Evolutionary conservation across 768 basidiomycete genomes (phyloP).

Genomic region (Leccinum incarnatum): DNA sequence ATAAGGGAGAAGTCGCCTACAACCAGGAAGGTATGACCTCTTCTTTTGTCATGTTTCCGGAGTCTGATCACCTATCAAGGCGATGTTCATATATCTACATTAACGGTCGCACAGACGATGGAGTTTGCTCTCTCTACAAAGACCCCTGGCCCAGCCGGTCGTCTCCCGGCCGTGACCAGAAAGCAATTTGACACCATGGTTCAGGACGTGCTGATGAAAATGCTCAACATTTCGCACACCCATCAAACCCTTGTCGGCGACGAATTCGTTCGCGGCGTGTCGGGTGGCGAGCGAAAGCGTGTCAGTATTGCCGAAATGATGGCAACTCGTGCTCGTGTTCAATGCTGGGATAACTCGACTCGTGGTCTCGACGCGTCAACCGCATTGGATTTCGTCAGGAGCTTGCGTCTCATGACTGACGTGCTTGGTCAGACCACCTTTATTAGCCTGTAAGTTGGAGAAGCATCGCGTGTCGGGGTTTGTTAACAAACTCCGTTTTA

Average conservation of each 20-base stretch:
- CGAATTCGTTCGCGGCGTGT: constrained; percentile 80
- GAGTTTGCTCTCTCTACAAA: constrained; percentile 69
- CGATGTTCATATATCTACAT: constrained; percentile 78
- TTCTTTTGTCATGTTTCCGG: not conserved
- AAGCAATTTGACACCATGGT: constrained; percentile 57
- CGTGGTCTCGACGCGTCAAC: constrained; percentile 83
- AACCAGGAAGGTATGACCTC: constrained; percentile 60
- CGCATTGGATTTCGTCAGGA: constrained; percentile 81
- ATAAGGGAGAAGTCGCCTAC: constrained; percentile 78
- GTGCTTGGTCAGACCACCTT: constrained; percentile 78
- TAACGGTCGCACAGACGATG: constrained; percentile 79
- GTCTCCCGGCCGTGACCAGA: constrained; percentile 63
- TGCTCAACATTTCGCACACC: constrained; percentile 86
- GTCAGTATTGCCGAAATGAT: constrained; percentile 87
- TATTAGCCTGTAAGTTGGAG: constrained; percentile 58
- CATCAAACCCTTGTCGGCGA: constrained; percentile 77
- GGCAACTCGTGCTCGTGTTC: constrained; percentile 74
- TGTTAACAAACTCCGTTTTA: constrained; percentile 17
- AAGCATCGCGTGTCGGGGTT: not conserved
- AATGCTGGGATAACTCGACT: constrained; percentile 84
- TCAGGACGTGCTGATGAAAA: constrained; percentile 60
- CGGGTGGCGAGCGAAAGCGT: constrained; percentile 78
- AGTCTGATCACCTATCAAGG: constrained; percentile 39
- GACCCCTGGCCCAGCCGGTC: constrained; percentile 71
- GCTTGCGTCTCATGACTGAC: constrained; percentile 80